Evolutionary conservation across 2,329 filamentous ascomycete species (phyloP).

Genomic region (Diaporthe caulivora): DNA sequence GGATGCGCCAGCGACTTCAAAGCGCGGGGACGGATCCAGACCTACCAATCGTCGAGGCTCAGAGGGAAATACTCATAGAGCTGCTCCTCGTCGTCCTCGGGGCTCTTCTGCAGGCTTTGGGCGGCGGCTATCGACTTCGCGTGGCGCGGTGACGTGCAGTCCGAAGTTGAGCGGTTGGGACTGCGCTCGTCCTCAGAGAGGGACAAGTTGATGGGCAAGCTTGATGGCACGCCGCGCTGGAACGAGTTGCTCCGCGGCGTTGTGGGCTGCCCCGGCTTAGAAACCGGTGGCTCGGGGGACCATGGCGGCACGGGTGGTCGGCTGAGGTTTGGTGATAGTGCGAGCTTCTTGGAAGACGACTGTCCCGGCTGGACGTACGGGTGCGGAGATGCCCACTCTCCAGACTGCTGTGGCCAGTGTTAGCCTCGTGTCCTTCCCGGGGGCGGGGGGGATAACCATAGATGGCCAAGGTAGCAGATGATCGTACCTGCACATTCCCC

Average conservation of each 20-base stretch:
- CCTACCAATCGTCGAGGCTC: constrained; percentile 86
- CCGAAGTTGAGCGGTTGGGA: constrained; percentile 63
- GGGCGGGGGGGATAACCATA: fast-evolving
- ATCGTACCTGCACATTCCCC: constrained; percentile 50
- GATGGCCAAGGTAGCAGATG: not conserved
- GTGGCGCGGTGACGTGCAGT: constrained; percentile 57
- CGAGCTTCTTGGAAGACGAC: constrained; percentile 65
- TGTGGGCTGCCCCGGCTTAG: constrained; percentile 41
- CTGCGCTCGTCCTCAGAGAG: constrained; percentile 72
- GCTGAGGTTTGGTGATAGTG: constrained; percentile 63
- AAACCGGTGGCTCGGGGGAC: constrained; percentile 52
- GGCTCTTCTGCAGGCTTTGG: constrained; percentile 65
- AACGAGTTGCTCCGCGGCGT: constrained; percentile 42
- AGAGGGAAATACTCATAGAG: constrained; percentile 96
- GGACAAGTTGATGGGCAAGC: constrained; percentile 63
- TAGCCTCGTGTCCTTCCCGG: constrained; percentile 31
- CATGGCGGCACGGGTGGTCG: constrained; percentile 68
- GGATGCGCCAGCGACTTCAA: not conserved
- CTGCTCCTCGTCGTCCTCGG: constrained; percentile 82
- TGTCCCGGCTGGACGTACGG: constrained; percentile 54
- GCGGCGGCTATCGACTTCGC: constrained; percentile 52
- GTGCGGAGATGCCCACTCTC: constrained; percentile 61
- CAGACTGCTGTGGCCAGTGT: constrained; percentile 47
- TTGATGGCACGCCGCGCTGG: constrained; percentile 44
- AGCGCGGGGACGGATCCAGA: constrained; percentile 25